Base-by-base conservation (phyloP, 257 asterid genomes). In the Henckelia pumila region DNA sequence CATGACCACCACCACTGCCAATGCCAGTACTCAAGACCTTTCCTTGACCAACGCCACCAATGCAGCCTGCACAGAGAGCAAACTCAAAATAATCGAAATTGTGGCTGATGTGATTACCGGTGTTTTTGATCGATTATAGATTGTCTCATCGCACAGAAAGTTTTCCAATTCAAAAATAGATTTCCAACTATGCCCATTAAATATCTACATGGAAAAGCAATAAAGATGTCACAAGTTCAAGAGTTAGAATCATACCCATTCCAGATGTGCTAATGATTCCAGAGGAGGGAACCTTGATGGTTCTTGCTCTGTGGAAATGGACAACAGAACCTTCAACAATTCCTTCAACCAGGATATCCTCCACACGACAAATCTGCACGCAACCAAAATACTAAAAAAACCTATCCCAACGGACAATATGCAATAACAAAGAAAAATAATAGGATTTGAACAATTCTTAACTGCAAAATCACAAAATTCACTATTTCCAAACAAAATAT, bases 1-100 rank as follows among this genome's bases (percentile, higher is more conserved):
- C 99, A 77, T 94, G 91, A 47, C 99, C 99, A 59, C 89, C 99
- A 63, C 99, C 99, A 77, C 99, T 81, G 69, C 98, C 94, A 58
- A 86, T 78, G 72, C 96, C 96, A 75, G 74, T 79, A 61, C 76
- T 78, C 66, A 80, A 71, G 67, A 95, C 75, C 37, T 70, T 63
- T 40, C 99, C 99, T 71, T 79, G 91, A 56, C 99, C 99, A 70
- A 95, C 25, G 50, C 99, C 99, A 32, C 95, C 97, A 52, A 50
- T 83, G 83, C 99, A 95, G 77, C 99, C 99, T 95, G 87, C 79
- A 79, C 63, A 58, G 55, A 69, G 11, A 66, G 58, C 59, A 78
- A 60, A 59, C 59, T 53, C 28, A 23, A 59, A 61, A 52, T 56
- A 70, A 60, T 75, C 63, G 69, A 23, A 57, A 8, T 56, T 11